phyloP scores from a whole-genome alignment of 148 eudicot genomes.

The Spergularia marina region DNA sequence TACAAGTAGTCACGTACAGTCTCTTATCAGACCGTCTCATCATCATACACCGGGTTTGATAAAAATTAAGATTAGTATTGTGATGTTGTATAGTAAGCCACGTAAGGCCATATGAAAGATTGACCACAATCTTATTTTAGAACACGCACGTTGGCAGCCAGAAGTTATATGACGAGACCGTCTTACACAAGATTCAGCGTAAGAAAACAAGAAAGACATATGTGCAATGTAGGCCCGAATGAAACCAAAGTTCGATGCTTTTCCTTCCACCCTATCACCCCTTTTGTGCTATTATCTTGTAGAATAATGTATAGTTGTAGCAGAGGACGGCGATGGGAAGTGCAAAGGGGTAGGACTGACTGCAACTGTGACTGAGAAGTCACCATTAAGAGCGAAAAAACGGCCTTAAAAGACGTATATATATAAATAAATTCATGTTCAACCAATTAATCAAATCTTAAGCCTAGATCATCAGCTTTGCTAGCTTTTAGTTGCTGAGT shows the following conservation, averaged over 20 bases:
- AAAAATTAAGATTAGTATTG: too few species aligned
- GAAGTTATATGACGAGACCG: slow-evolving; percentile 14
- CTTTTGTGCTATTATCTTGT: neutral
- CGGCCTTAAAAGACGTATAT: slow-evolving; percentile 4
- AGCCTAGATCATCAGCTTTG: too few species aligned
- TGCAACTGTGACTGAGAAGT: slow-evolving; percentile 12
- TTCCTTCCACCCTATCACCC: neutral
- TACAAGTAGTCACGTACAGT: too few species aligned
- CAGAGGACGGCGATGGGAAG: slow-evolving; percentile 16
- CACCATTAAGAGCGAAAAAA: slow-evolving; percentile 13
- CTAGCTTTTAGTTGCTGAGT: neutral
- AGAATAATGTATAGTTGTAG: neutral
- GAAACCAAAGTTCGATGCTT: neutral
- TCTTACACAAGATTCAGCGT: neutral
- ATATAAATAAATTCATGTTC: neutral
- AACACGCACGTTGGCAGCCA: too few species aligned
- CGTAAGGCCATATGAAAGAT: too few species aligned
- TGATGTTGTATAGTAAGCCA: too few species aligned
- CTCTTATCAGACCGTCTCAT: too few species aligned
- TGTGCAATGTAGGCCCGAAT: neutral
- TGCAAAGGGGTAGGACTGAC: slow-evolving; percentile 14
- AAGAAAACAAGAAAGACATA: neutral
- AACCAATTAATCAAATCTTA: neutral
- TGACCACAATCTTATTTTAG: too few species aligned
- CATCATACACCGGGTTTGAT: too few species aligned